phyloP scores from a whole-genome alignment of 2,329 filamentous ascomycete genomes.

The Lasiodiplodia theobromae region DNA sequence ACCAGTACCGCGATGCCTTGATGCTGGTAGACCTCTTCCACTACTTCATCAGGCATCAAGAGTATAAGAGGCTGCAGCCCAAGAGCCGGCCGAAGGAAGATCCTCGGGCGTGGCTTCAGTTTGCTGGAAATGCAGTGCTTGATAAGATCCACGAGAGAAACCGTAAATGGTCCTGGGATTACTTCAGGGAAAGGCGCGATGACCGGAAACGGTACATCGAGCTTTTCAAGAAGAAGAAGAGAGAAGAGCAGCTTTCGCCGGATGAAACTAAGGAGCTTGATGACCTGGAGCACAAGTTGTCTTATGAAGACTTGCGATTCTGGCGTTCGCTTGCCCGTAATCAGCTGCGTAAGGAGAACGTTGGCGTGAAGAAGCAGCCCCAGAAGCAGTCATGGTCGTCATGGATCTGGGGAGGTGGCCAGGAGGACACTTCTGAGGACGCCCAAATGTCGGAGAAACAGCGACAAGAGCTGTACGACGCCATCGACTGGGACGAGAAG shows the following conservation, averaged over 20 bases:
- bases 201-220: slow-evolving; percentile 89
- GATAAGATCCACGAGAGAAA: slow-evolving; percentile 96
- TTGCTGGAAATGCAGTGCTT: slow-evolving; percentile 87
- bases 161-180: slow-evolving; percentile 93
- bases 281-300: slow-evolving; percentile 82
- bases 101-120: slow-evolving; percentile 88
- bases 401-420: slow-evolving; percentile 83
- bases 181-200: slow-evolving; percentile 90
- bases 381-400: slow-evolving; percentile 86
- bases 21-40: slow-evolving; percentile 99
- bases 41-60: slow-evolving; percentile 96
- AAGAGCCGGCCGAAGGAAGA: slow-evolving; percentile 87
- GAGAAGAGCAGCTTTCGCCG: slow-evolving; percentile 70
- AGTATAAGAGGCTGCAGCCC: slow-evolving; percentile 92
- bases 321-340: slow-evolving; percentile 95
- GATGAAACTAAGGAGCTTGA: slow-evolving; percentile 77
- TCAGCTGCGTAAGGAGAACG: slow-evolving; percentile 92
- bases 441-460: slow-evolving; percentile 94
- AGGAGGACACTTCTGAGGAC: slow-evolving; percentile 74
- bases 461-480: slow-evolving; percentile 93
- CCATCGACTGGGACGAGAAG: slow-evolving; percentile 99
- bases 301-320: slow-evolving; percentile 95
- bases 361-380: slow-evolving; percentile 78
- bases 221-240: slow-evolving; percentile 91
- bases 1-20: slow-evolving; percentile 94